Conservation (phyloP, 257 asterid genomes). For the Solanum tarapatanum region DNA sequence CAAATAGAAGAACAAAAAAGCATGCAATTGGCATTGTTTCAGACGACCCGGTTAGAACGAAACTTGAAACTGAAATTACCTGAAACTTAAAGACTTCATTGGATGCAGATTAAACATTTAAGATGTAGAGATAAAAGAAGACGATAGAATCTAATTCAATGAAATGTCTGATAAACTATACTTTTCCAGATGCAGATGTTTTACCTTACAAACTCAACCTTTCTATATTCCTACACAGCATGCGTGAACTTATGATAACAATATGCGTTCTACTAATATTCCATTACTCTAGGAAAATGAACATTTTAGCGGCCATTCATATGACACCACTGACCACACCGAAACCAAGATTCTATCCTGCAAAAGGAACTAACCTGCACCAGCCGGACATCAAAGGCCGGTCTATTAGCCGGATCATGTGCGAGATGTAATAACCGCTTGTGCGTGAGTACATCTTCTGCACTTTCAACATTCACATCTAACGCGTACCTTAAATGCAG, state of each 20-base stretch:
- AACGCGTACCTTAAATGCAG: slow-evolving; percentile 64
- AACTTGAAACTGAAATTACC: neutral
- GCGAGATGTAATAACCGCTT: slow-evolving; percentile 78
- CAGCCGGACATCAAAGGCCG: slow-evolving; percentile 85
- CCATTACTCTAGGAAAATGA: neutral
- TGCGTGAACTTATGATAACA: neutral
- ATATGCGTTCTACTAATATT: neutral
- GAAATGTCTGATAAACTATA: neutral
- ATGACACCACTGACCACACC: neutral
- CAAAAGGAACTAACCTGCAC: slow-evolving; percentile 56
- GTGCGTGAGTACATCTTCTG: slow-evolving; percentile 92
- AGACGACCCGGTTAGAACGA: neutral
- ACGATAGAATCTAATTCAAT: neutral
- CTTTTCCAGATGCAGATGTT: neutral
- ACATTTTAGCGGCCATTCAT: neutral
- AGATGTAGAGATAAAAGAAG: neutral
- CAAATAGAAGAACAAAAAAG: neutral
- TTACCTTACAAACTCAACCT: neutral
- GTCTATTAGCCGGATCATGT: slow-evolving; percentile 78
- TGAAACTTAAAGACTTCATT: neutral
- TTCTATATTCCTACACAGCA: neutral
- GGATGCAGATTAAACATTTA: neutral
- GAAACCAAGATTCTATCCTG: neutral
- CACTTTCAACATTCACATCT: slow-evolving; percentile 95
- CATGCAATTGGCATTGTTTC: neutral